These are phyloP conservation scores for Saccharomycopsis lassenensis DNA, from an alignment of 805 yeast species.

Conservation along the genomic window DNA sequence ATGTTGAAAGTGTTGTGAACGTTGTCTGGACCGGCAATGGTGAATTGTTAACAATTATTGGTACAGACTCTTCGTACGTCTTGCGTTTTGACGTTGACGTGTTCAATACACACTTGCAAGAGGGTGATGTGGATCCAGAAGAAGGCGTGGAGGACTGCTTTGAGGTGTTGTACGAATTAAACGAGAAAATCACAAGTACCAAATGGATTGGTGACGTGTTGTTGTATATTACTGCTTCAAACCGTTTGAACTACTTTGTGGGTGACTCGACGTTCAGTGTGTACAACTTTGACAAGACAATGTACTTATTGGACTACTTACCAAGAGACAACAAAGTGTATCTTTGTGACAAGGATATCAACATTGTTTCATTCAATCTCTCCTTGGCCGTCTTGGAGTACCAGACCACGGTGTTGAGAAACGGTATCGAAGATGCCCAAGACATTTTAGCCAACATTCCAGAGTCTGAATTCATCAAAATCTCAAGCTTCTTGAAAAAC, in stretches of 20 bases:
- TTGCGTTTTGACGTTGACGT: conserved; percentile 61
- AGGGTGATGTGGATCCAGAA: conserved; percentile 43
- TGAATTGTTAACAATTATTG: conserved; percentile 67
- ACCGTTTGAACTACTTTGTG: conserved; percentile 86
- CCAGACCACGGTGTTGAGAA: conserved; percentile 91
- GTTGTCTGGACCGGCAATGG: conserved; percentile 93
- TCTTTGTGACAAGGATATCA: conserved; percentile 82
- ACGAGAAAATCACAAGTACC: conserved; percentile 77
- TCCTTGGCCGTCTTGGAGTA: conserved; percentile 85
- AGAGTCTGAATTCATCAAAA: conserved; percentile 55
- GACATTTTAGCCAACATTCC: conserved; percentile 43
- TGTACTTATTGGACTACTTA: conserved; percentile 80
- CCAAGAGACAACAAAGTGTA: conserved; percentile 86
- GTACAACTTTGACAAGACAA: conserved; percentile 83
- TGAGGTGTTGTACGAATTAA: conserved; percentile 72
- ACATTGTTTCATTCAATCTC: conserved; percentile 68
- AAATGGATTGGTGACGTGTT: conserved; percentile 97
- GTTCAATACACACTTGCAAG: conserved; percentile 37
- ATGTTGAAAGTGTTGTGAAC: conserved; percentile 64
- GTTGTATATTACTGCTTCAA: conserved; percentile 75
- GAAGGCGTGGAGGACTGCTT: conserved; percentile 86
- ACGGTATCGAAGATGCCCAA: conserved; percentile 79
- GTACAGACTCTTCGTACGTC: conserved; percentile 66
- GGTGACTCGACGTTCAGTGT: conserved; percentile 89
- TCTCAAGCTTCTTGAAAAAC: conserved; percentile 87